phyloP scores from a whole-genome alignment of 768 basidiomycete species.

The Macrolepiota dolichaula region DNA sequence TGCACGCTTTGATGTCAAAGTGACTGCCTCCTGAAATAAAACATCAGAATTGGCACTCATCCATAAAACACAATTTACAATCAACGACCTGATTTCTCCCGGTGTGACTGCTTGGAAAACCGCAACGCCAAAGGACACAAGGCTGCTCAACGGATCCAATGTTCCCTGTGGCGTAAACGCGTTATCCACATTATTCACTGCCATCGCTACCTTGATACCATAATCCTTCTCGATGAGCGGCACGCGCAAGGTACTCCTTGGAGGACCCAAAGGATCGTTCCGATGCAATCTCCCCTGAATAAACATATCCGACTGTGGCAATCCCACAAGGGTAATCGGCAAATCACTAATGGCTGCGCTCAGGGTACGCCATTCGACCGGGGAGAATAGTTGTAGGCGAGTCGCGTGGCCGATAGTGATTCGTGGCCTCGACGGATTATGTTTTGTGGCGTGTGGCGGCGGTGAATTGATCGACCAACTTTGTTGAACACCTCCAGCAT shows the following conservation, averaged over 20 bases:
- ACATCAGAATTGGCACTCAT: neutral
- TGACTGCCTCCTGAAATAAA: constrained; percentile 39
- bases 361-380: constrained; percentile 42
- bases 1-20: constrained; percentile 48
- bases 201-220: constrained; percentile 48
- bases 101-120: constrained; percentile 57
- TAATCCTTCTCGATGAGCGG: constrained; percentile 42
- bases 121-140: constrained; percentile 56
- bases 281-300: constrained; percentile 52
- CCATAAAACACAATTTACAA: constrained; percentile 33
- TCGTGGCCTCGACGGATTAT: constrained; percentile 21
- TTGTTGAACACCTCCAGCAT: constrained; percentile 11
- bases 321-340: constrained; percentile 50
- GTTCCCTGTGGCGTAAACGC: constrained; percentile 69
- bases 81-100: constrained; percentile 39
- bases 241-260: constrained; percentile 53
- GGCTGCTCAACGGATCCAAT: constrained; percentile 50
- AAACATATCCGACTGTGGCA: constrained; percentile 66
- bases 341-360: constrained; percentile 37
- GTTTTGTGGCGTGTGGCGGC: constrained; percentile 16
- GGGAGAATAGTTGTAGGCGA: constrained; percentile 48
- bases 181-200: constrained; percentile 65
- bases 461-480: neutral
- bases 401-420: constrained; percentile 63
- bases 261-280: constrained; percentile 36